Base-by-base conservation (phyloP, 495 filamentous ascomycete genomes). In the Podospora fimiseda region DNA sequence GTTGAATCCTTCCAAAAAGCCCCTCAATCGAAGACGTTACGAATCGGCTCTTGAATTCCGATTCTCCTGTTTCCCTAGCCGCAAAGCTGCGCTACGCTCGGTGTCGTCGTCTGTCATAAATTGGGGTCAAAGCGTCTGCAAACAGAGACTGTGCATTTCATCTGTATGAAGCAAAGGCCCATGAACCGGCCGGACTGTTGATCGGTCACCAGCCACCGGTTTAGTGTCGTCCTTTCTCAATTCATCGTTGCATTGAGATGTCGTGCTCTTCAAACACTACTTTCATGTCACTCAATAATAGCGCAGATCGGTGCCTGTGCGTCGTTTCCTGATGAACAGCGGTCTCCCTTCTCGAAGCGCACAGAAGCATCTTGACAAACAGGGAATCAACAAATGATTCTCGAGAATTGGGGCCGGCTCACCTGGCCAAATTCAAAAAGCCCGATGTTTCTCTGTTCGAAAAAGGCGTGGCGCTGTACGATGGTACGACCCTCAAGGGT, bases 91-190 rank as follows among this genome's bases (percentile, higher is more conserved):
- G 38, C 27, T 20, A 14, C 49, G 30, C 22, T 43, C 46, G 33
- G 48, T 50, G 27, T 47, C 36, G 13, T 18, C 16, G 41, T 21
- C 20, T 50, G 18, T 49, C 20, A n/a, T 30, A 23, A 19, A 44
- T n/a, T n/a, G 22, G 44, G 41, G 51, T 53, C 51, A 46, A 53
- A 53, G 51, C 27, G 45, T 40, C 44, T 41, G 23, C 44, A 47
- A 47, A 47, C 44, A 47, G 16, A 18, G 11, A 7, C 39, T 41
- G 11, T 41, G 39, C 39, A 41, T 4, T 41, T 4, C 39, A 18
- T 14, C 13, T 8, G 33, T 37, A 8, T 37, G 8, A 8, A 37
- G 8, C 33, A 37, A 37, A 8, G 8, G 8, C 33, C 33, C 33
- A 37, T 42, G 39, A 42, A 15, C 16, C 9, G 15, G n/a, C 39